Evolutionary conservation across 2,329 filamentous ascomycete species (phyloP), one percentile per base, ranked within the genome.

Genomic region (Aureobasidium sp.): DNA sequence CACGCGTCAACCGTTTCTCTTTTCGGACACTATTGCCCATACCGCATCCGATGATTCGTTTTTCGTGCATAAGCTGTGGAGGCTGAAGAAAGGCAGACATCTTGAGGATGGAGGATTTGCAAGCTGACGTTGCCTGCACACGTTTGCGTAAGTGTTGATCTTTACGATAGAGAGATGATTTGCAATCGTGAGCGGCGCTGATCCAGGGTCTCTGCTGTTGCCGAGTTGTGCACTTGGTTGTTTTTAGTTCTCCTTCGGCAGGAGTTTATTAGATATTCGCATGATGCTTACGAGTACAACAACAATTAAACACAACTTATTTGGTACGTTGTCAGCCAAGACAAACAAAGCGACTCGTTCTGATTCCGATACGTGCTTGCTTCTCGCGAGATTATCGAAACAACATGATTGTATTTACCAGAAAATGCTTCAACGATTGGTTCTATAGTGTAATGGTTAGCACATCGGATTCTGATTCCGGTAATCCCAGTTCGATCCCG

Each of bases 371-470:
- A 20, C 20, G 20, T 20, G 20, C 20, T 20, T 20, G 20, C 20
- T 20, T 20, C 20, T 20, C 20, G 20, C 20, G 20, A 20, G 20
- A 8, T 32, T 32, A 32, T 32, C 29, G 5, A 32, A 32, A 32
- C 29, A 32, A 32, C 20, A 20, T 20, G 1, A 20, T 20, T 44
- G 8, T 3, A 12, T 47, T 8, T 12, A 10, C 20, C 13, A 15
- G 9, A 46, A 15, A 8, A 0, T n/a, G 9, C 32, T 23, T 17
- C 36, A 53, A 29, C 51, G 20, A 41, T 10, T n/a, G 57, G 57
- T 61, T 61, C 42, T 61, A 61, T 61, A 50, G 57, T 61, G 57
- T 61, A 61, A 61, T 61, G 57, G 57, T 51, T 61, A 61, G 57
- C 57, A 61, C 57, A 61, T 50, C 44, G 47, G 57, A 61, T 61